Base-by-base conservation (phyloP, 164 flowering plant genomes). In the Chimonanthus salicifolius region DNA sequence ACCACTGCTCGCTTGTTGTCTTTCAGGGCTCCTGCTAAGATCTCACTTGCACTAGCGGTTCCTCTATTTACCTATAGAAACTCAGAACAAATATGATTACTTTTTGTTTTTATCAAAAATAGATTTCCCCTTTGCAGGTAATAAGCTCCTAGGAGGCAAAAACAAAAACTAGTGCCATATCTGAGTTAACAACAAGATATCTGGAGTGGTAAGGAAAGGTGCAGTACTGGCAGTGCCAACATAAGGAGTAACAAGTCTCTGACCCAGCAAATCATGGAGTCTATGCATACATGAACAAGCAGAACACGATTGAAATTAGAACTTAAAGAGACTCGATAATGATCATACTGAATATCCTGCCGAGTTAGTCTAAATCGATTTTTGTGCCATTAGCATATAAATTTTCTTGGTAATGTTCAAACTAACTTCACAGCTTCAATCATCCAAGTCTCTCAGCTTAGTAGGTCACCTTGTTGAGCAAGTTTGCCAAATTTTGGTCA, bases 1-100 rank as follows among this genome's bases (percentile, higher is more conserved):
- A 96, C 75, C 13, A 89, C 83, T 50, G 99, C 99, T 21, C 99
- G 97, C 78, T 90, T 96, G 74, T 96, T 96, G 81, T 96, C 99
- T 80, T 96, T 96, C 82, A 96, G 77, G 64, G 99, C 97, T 70
- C 97, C 98, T 11, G 99, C 99, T 76, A 96, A 76, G 82, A 93
- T 96, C 84, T 96, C 99, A 79, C 99, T 93, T 4, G 99, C 97
- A 87, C 99, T 96, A 58, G 99, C 99, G 75, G 98, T 93, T 75
- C 98, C 98, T 80, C 89, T 96, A 80, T 96, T 96, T 48, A 96
- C 99, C 99, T 96, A 71, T 9, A 44, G n/a, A 66, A 75, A 54
- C 11, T 69, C 65, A 50, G 20, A 76, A 33, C 33, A 33, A 33
- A 33, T 33, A 33, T 1, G 33, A 33, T 33, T 33, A 33, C 33